Percentiles rank a stretch among this genome's conserved stretches.
phyloP scores from a whole-genome alignment of 2,329 filamentous ascomycete species.

The Paraphaeosphaeria sporulosa region DNA sequence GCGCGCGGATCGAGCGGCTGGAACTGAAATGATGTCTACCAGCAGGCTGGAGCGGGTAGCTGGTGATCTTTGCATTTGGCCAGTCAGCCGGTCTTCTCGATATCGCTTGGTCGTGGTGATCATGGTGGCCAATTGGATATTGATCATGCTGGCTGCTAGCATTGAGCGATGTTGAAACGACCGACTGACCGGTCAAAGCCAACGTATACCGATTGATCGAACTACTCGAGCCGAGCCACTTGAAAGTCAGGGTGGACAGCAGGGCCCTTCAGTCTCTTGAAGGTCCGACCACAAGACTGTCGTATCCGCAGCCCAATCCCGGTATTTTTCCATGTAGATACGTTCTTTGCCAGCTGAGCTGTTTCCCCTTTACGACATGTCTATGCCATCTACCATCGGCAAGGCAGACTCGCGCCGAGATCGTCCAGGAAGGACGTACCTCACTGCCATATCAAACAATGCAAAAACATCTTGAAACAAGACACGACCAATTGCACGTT shows the following conservation, averaged over 20 bases:
- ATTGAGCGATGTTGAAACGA: not conserved
- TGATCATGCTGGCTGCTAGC: not conserved
- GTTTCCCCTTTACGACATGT: not conserved
- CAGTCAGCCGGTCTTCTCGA: not conserved
- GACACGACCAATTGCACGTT: not conserved
- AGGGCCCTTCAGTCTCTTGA: too few species aligned
- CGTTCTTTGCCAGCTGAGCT: not conserved
- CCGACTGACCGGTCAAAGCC: too few species aligned
- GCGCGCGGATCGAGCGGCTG: slow-evolving; percentile 5
- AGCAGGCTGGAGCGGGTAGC: not conserved
- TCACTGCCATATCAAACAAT: not conserved
- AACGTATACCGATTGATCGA: not conserved
- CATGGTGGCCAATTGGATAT: too few species aligned
- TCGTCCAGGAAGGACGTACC: too few species aligned
- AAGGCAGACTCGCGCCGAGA: slow-evolving; percentile 2
- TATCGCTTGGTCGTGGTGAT: too few species aligned
- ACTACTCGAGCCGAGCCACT: not conserved
- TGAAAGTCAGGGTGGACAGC: too few species aligned
- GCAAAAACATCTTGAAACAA: not conserved
- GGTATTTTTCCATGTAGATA: not conserved
- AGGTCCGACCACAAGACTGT: too few species aligned
- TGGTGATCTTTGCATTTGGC: not conserved
- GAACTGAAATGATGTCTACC: not conserved
- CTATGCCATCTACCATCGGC: too few species aligned
- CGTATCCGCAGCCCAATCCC: too few species aligned